Evolutionary conservation across 2,329 filamentous ascomycete species (phyloP).

Genomic region (Pyrenochaeta sp.): DNA sequence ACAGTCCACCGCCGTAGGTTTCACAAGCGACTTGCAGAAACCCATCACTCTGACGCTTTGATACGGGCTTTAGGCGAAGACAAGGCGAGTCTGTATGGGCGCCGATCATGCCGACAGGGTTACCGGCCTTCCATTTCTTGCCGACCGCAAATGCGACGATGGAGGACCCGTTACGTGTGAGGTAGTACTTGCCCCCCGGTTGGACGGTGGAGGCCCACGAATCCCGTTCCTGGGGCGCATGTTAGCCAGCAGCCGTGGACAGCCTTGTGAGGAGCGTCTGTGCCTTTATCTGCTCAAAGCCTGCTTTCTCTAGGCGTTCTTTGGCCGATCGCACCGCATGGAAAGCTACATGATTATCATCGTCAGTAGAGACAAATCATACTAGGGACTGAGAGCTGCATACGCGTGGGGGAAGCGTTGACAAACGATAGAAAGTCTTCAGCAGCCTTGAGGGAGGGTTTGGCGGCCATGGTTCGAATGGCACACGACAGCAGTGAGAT

Average conservation of each 20-base stretch:
- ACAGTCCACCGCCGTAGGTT: slow-evolving; percentile 94
- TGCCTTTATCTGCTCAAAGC: slow-evolving; percentile 83
- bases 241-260: slow-evolving; percentile 2
- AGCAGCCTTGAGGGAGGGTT: slow-evolving; percentile 59
- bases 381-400: slow-evolving; percentile 36
- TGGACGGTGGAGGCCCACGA: slow-evolving; percentile 81
- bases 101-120: slow-evolving; percentile 89
- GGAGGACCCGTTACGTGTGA: slow-evolving; percentile 91
- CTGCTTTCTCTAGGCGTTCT: slow-evolving; percentile 77
- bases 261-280: no score
- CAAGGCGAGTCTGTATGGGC: slow-evolving; percentile 96
- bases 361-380: no score
- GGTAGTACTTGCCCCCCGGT: slow-evolving; percentile 93
- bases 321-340: slow-evolving; percentile 87
- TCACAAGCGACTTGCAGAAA: slow-evolving; percentile 96
- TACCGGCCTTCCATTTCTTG: slow-evolving; percentile 88
- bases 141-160: slow-evolving; percentile 93
- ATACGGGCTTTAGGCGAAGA: slow-evolving; percentile 91
- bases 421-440: slow-evolving; percentile 92
- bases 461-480: slow-evolving; percentile 43
- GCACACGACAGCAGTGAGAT: slow-evolving; percentile 22
- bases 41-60: slow-evolving; percentile 83
- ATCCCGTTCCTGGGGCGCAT: slow-evolving; percentile 79
- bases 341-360: no score
- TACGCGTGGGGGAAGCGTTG: slow-evolving; percentile 93